phyloP scores from a whole-genome alignment of 352 stramenopile genomes.

The Pythium rhizo-oryzae region DNA sequence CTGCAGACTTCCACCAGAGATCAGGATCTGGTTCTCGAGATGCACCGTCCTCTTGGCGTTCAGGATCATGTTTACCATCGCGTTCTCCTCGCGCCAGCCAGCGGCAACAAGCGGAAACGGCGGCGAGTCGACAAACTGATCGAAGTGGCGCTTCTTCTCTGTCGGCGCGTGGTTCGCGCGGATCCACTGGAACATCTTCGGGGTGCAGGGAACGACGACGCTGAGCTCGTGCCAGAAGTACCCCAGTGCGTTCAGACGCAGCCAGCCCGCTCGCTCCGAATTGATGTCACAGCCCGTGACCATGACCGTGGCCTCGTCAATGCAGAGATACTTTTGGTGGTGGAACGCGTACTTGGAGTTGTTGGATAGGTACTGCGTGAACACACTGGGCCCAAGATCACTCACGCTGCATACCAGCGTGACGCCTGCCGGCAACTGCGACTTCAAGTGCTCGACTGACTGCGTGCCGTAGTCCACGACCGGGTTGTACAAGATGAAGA shows the following conservation, averaged over 20 bases:
- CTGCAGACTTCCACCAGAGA: slow-evolving; percentile 68
- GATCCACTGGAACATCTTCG: slow-evolving; percentile 67
- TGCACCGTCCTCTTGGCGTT: slow-evolving; percentile 63
- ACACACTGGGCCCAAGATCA: slow-evolving; percentile 54
- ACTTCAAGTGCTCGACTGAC: slow-evolving; percentile 48
- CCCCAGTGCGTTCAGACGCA: slow-evolving; percentile 54
- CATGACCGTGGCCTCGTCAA: slow-evolving; percentile 66
- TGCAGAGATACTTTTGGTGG: slow-evolving; percentile 80
- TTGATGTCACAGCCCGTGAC: slow-evolving; percentile 83
- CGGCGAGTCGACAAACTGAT: slow-evolving; percentile 53
- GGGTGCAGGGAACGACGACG: slow-evolving; percentile 46
- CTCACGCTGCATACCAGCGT: slow-evolving; percentile 65
- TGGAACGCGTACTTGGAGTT: slow-evolving; percentile 86
- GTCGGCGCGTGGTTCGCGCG: slow-evolving; percentile 50
- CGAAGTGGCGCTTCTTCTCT: slow-evolving; percentile 52
- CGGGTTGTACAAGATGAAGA: slow-evolving; percentile 77
- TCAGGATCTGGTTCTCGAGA: slow-evolving; percentile 83
- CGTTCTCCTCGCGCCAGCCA: slow-evolving; percentile 78
- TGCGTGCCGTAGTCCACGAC: slow-evolving; percentile 74
- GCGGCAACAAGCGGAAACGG: slow-evolving; percentile 75
- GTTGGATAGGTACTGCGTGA: slow-evolving; percentile 56
- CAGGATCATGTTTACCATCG: slow-evolving; percentile 84
- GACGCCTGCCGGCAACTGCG: slow-evolving; percentile 49
- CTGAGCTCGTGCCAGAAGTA: slow-evolving; percentile 85
- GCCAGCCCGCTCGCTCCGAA: slow-evolving; percentile 65